Evolutionary conservation across 345 rosid genomes (phyloP).

Genomic region (Toxicodendron radicans): DNA sequence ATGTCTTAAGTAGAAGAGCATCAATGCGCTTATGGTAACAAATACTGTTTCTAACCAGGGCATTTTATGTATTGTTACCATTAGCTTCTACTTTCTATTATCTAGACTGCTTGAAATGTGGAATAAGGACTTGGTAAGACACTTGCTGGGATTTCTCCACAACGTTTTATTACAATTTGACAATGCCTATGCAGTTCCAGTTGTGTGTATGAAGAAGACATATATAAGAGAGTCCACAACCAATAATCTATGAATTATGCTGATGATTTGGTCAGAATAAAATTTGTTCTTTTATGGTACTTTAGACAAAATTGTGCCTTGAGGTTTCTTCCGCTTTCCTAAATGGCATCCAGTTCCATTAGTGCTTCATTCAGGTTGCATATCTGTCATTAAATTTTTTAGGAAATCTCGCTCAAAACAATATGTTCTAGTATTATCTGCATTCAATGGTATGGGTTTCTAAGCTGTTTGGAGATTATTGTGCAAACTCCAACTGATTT

Average conservation of each 20-base stretch:
- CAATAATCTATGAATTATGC: not conserved
- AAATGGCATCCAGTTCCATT: not conserved
- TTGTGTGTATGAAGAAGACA: not conserved
- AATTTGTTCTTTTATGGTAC: not conserved
- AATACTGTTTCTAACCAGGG: not conserved
- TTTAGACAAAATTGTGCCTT: no score
- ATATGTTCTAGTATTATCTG: not conserved
- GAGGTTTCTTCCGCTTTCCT: no score
- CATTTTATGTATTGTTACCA: not conserved
- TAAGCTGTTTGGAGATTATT: not conserved
- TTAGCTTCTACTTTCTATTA: not conserved
- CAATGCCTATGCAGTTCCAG: not conserved
- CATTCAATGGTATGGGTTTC: not conserved
- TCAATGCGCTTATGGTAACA: not conserved
- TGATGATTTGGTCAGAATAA: not conserved
- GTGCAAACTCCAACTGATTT: not conserved
- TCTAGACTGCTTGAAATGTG: not conserved
- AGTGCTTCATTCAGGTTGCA: constrained; percentile 7
- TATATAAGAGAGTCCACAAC: not conserved
- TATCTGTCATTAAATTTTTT: not conserved
- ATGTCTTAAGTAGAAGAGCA: not conserved
- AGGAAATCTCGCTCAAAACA: constrained; percentile 1
- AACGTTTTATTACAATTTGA: not conserved
- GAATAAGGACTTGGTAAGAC: not conserved
- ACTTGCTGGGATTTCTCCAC: constrained; percentile 2